These are phyloP conservation scores for Oryza longistaminata DNA, from an alignment of 176 grass and related monocot genomes.

Conservation along the genomic window DNA sequence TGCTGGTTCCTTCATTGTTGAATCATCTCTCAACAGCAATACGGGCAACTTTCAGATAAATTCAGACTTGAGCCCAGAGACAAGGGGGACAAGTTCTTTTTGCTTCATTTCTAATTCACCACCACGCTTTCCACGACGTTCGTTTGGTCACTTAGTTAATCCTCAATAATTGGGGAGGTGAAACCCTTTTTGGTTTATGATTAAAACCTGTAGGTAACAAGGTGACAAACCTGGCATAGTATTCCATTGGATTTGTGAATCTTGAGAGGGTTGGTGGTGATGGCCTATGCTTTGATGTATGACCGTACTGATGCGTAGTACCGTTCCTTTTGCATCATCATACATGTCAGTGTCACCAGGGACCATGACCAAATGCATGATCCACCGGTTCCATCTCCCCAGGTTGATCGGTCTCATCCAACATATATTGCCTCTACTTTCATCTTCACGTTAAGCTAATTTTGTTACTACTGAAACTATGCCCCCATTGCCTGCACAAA, in stretches of 20 bases:
- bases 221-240: background rate
- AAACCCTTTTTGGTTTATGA: conserved; percentile 12
- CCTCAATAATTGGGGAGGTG: background rate
- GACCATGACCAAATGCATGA: background rate
- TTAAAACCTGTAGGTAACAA: background rate
- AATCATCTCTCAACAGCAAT: background rate
- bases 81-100: background rate
- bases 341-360: background rate
- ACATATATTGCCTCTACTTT: background rate
- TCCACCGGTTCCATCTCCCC: background rate
- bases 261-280: background rate
- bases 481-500: background rate
- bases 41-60: background rate
- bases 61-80: background rate
- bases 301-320: background rate
- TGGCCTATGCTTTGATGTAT: background rate
- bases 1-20: background rate
- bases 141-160: background rate
- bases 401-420: background rate
- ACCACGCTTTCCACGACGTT: background rate
- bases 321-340: background rate
- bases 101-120: conserved; percentile 2
- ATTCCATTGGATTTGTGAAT: background rate
- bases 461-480: background rate
- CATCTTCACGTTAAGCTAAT: background rate